Evolutionary conservation across 2,329 filamentous ascomycete genomes (phyloP).

Genomic region (Chalaropsis ovoidea): DNA sequence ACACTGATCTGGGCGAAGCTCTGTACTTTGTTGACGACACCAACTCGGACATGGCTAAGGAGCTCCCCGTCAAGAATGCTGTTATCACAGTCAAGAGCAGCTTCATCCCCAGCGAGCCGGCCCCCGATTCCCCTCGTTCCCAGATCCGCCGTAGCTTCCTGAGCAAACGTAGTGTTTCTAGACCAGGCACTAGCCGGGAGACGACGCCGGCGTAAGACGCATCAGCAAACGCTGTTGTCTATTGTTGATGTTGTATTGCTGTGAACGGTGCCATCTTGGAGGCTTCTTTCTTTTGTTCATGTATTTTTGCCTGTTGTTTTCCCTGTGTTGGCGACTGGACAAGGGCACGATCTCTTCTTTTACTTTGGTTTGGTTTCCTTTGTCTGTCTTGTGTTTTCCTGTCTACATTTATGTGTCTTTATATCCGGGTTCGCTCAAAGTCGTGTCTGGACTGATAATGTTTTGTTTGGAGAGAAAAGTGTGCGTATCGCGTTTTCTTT

Average conservation of each 20-base stretch:
- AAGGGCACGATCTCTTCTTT: neutral
- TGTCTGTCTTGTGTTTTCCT: neutral
- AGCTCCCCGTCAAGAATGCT: constrained; percentile 62
- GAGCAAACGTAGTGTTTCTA: constrained; percentile 37
- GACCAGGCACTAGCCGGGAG: constrained; percentile 37
- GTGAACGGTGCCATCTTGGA: neutral
- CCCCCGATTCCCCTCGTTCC: constrained; percentile 40
- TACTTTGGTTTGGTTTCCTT: neutral
- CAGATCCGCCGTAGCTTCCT: constrained; percentile 46
- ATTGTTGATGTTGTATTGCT: constrained; percentile 6
- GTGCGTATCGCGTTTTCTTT: too few species aligned
- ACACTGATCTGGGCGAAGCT: constrained; percentile 73
- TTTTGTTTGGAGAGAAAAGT: neutral
- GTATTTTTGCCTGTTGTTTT: neutral
- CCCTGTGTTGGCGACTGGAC: neutral
- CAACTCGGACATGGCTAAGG: constrained; percentile 57
- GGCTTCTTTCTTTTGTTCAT: constrained; percentile 1
- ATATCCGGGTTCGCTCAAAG: neutral
- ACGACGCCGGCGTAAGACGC: constrained; percentile 30
- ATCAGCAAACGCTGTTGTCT: constrained; percentile 11
- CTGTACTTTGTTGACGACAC: constrained; percentile 87
- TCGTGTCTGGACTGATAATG: constrained; percentile 2
- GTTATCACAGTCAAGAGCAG: constrained; percentile 62
- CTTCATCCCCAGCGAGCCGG: constrained; percentile 43
- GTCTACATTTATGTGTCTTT: constrained; percentile 8